Evolutionary conservation across 331 rosid genomes (phyloP), one percentile per base, ranked within the genome.

Genomic region (Saraca asoca): DNA sequence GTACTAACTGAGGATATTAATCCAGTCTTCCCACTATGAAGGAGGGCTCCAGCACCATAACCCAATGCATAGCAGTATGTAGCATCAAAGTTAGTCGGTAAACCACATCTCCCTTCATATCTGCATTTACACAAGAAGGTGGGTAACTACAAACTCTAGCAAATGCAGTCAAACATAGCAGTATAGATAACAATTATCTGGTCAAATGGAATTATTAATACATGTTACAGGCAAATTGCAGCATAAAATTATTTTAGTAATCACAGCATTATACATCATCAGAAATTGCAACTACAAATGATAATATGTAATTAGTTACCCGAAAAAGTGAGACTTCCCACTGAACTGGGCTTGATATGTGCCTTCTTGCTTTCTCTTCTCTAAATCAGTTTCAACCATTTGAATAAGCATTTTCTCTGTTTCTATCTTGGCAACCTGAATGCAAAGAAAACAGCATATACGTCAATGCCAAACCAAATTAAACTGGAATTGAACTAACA

Each of bases 321-420:
- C 98, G 29, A 93, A 93, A 85, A 93, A 93, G 90, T 93, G 98
- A 70, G 98, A 93, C 53, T 90, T 85, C 56, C 98, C 98, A 70
- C 48, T 80, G 71, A 93, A 93, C 51, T 68, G 75, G 16, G 80
- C 84, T 7, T 52, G 68, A 66, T 87, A 93, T 78, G 74, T 73
- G 46, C 94, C 91, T 74, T 81, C 95, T 72, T 83, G 85, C 76
- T 71, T 87, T 75, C 90, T 86, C 79, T 93, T 93, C 74, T 72
- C 86, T 79, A 93, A 87, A 83, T 93, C 98, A 7, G 91, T 86
- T 73, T 93, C 97, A 76, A 68, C 97, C 98, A 93, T 93, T 83
- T 93, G 91, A 65, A 93, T 87, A 72, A 93, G 98, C 98, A 93
- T 93, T 82, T 93, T 93, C 82, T 93, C 98, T 64, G 98, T 93